Conservation (phyloP, 2,329 filamentous ascomycete species). For the Thermoascus crustaceus region DNA sequence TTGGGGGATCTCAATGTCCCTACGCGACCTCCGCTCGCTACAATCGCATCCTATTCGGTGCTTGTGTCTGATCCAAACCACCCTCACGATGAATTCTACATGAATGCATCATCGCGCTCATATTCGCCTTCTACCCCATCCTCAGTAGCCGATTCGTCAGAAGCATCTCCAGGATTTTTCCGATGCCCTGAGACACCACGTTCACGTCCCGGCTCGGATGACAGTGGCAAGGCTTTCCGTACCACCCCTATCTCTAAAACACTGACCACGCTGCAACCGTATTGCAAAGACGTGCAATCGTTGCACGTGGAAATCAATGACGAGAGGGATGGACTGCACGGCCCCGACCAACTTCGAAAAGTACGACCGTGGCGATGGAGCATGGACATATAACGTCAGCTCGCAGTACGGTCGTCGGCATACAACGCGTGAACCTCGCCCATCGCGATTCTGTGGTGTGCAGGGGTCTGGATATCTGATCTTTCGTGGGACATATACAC, state of each 20-base stretch:
- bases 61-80: background rate
- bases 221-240: slow-evolving; percentile 22
- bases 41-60: slow-evolving; percentile 4
- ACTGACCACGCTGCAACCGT: slow-evolving; percentile 24
- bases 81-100: slow-evolving; percentile 6
- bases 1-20: background rate
- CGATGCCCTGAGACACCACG: slow-evolving; percentile 27
- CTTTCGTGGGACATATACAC: no score
- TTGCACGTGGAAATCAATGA: slow-evolving; percentile 32
- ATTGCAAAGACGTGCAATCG: slow-evolving; percentile 27
- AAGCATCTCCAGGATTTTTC: no score
- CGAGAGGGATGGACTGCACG: slow-evolving; percentile 20
- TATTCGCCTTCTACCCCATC: slow-evolving; percentile 25
- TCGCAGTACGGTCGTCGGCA: background rate
- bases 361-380: slow-evolving; percentile 36
- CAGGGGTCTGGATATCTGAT: no score
- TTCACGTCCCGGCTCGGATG: slow-evolving; percentile 28
- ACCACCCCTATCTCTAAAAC: slow-evolving; percentile 24
- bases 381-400: slow-evolving; percentile 32
- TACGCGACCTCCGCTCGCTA: background rate
- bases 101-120: slow-evolving; percentile 11
- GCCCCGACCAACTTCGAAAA: slow-evolving; percentile 23
- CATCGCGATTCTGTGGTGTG: background rate
- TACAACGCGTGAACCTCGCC: no score
- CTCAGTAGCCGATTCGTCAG: slow-evolving; percentile 17